Evolutionary conservation across 2,329 filamentous ascomycete genomes (phyloP).

Genomic region (Sporothrix brunneoviolacea): DNA sequence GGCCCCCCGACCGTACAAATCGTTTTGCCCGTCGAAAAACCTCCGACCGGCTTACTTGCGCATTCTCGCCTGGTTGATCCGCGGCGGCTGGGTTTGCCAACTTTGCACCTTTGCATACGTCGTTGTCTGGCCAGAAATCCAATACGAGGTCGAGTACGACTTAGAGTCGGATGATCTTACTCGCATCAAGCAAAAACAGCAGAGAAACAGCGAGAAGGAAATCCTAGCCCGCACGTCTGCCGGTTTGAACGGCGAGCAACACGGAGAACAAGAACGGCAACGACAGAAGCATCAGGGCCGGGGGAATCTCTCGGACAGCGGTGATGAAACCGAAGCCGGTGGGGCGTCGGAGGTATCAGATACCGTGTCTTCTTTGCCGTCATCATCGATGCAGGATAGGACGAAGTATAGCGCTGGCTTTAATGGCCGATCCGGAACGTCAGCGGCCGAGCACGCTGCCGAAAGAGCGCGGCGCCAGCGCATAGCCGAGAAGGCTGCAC

Average conservation of each 20-base stretch:
- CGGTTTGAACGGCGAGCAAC: neutral
- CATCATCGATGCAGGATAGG: constrained; percentile 1
- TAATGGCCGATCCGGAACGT: neutral
- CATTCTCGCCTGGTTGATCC: constrained; percentile 88
- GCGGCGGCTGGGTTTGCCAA: constrained; percentile 89
- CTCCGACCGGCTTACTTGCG: constrained; percentile 83
- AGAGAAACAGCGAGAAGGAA: constrained; percentile 14
- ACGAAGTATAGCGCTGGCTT: neutral
- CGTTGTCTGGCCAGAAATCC: constrained; percentile 73
- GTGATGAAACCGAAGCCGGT: constrained; percentile 1
- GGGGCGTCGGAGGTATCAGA: neutral
- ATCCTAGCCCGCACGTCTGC: neutral
- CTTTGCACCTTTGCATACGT: constrained; percentile 88
- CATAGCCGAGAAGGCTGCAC: constrained; percentile 48
- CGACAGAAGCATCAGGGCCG: neutral
- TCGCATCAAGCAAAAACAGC: constrained; percentile 24
- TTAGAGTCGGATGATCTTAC: constrained; percentile 58
- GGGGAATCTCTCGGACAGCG: constrained; percentile 16
- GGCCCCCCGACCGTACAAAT: constrained; percentile 74
- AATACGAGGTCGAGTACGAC: constrained; percentile 69
- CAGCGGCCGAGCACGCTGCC: constrained; percentile 46
- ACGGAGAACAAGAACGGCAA: neutral
- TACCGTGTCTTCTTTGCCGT: constrained; percentile 14
- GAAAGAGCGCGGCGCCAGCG: constrained; percentile 56
- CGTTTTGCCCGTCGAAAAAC: constrained; percentile 77